These are phyloP conservation scores for Fusarium agapanthi DNA, from an alignment of 2,329 filamentous ascomycete genomes.

Conservation along the genomic window DNA sequence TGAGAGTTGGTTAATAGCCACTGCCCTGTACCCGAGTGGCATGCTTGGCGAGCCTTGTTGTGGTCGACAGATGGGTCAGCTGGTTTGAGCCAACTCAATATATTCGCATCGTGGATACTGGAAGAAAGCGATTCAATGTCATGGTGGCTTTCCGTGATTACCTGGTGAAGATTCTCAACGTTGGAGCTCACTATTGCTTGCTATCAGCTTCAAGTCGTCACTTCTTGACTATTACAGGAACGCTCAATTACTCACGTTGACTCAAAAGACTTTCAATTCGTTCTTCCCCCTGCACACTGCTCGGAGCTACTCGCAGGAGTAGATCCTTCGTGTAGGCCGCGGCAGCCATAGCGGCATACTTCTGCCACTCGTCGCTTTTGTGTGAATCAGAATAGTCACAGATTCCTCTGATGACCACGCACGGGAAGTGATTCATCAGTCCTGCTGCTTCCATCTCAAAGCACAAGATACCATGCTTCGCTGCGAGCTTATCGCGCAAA, in stretches of 20 bases:
- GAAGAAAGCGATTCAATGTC: fast-evolving
- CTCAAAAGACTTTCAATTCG: fast-evolving
- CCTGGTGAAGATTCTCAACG: fast-evolving
- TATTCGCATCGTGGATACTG: fast-evolving
- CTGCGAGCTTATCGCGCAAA: not conserved
- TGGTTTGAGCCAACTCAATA: fast-evolving
- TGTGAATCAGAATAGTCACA: not conserved
- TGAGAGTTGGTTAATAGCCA: fast-evolving
- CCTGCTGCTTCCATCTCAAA: not conserved
- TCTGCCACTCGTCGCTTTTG: fast-evolving
- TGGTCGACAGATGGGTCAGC: fast-evolving
- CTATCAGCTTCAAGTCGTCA: not conserved
- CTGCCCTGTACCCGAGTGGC: fast-evolving
- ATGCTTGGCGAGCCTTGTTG: fast-evolving
- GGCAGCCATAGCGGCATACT: fast-evolving
- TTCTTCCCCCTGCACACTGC: fast-evolving
- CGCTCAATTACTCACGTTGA: fast-evolving
- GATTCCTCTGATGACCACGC: fast-evolving
- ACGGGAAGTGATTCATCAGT: fast-evolving
- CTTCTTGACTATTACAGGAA: not conserved
- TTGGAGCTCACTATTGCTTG: fast-evolving
- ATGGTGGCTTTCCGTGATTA: fast-evolving
- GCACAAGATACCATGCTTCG: not conserved
- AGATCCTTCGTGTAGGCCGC: fast-evolving
- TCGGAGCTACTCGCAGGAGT: fast-evolving